Conservation (phyloP, 164 flowering plant species). For the Cinnamomum chago region DNA sequence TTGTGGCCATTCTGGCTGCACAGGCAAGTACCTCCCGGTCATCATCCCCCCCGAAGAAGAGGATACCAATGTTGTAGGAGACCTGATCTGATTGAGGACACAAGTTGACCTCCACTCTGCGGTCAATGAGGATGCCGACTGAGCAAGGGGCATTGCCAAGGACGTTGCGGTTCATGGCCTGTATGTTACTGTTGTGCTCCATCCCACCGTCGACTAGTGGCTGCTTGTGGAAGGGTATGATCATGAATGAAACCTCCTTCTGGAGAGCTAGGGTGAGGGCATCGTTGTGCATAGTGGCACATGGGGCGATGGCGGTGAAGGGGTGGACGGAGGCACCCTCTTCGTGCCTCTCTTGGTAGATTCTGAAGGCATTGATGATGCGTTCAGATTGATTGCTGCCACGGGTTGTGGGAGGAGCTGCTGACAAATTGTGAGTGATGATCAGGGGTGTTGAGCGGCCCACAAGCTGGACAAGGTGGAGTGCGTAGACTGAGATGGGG, state of each 20-base stretch:
- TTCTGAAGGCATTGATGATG: conserved; percentile 26
- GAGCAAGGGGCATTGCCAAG: conserved; percentile 40
- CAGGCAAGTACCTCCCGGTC: conserved; percentile 34
- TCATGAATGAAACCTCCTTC: conserved; percentile 17
- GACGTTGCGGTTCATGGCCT: conserved; percentile 21
- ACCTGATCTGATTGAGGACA: not conserved
- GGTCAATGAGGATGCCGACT: conserved; percentile 37
- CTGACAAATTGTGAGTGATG: conserved; percentile 13
- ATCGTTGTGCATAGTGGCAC: conserved; percentile 34
- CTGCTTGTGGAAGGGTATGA: conserved; percentile 32
- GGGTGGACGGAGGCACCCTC: conserved; percentile 10
- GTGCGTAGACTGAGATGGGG: conserved; percentile 40
- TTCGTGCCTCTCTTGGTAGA: conserved; percentile 11
- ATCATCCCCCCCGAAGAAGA: conserved; percentile 39
- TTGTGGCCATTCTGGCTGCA: conserved; percentile 16
- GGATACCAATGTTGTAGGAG: conserved; percentile 14
- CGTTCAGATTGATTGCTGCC: not conserved
- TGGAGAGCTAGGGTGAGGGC: conserved; percentile 23
- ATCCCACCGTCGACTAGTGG: not conserved
- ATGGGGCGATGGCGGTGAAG: conserved; percentile 23
- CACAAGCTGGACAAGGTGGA: conserved; percentile 48
- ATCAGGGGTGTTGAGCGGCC: conserved; percentile 27
- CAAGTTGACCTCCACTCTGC: conserved; percentile 1
- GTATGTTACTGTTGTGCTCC: not conserved
- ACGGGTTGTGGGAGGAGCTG: too few species aligned